phyloP scores from a whole-genome alignment of 768 basidiomycete species.

The Tubosaeta sp. region DNA sequence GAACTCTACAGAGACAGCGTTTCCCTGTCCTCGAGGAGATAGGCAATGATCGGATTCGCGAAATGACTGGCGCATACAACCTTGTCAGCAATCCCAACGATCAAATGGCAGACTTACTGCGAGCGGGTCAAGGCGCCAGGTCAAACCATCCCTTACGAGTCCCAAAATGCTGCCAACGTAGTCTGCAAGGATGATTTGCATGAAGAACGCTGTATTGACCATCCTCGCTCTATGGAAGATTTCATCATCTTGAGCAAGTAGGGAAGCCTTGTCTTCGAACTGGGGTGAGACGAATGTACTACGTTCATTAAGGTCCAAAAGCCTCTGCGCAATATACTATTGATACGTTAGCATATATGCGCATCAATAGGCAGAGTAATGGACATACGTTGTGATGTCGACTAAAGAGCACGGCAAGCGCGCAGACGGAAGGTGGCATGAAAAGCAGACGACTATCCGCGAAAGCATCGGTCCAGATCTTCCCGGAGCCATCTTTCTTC shows the following conservation, averaged over 20 bases:
- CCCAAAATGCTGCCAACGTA: slow-evolving; percentile 75
- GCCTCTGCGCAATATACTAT: slow-evolving; percentile 66
- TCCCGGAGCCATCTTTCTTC: slow-evolving; percentile 61
- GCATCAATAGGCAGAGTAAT: background rate
- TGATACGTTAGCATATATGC: slow-evolving; percentile 3
- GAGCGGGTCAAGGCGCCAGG: slow-evolving; percentile 69
- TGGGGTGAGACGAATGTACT: slow-evolving; percentile 37
- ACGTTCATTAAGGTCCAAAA: slow-evolving; percentile 66
- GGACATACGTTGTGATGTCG: slow-evolving; percentile 69
- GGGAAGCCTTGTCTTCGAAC: slow-evolving; percentile 14
- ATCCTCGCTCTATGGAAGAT: slow-evolving; percentile 71
- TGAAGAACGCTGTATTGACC: slow-evolving; percentile 69
- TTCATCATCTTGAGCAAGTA: slow-evolving; percentile 62
- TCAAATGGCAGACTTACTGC: slow-evolving; percentile 34
- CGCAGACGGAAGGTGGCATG: slow-evolving; percentile 71
- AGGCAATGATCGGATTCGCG: slow-evolving; percentile 50
- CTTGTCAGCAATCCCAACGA: background rate
- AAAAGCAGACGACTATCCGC: slow-evolving; percentile 60
- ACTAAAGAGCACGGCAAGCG: slow-evolving; percentile 62
- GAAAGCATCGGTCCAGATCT: slow-evolving; percentile 64
- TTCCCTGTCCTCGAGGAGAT: slow-evolving; percentile 65
- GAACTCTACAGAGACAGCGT: slow-evolving; percentile 75
- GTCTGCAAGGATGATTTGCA: slow-evolving; percentile 65
- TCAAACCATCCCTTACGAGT: slow-evolving; percentile 55
- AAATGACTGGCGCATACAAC: slow-evolving; percentile 35